phyloP scores from a whole-genome alignment of 345 rosid species.

The Isatis tinctoria region DNA sequence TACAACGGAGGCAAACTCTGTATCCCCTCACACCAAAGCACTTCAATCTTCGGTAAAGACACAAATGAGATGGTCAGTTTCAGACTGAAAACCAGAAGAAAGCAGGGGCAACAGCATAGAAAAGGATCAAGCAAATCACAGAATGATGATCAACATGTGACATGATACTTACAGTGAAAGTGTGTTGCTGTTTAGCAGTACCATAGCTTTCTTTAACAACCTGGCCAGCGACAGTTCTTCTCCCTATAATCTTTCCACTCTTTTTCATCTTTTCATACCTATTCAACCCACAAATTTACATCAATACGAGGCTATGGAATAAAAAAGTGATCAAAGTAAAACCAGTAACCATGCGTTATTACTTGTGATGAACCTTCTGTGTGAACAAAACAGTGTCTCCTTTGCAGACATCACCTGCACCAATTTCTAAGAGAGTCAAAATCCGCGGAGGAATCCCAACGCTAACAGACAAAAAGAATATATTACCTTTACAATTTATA shows the following conservation, averaged over 20 bases:
- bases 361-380: conserved; percentile 57
- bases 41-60: conserved; percentile 47
- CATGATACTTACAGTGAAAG: conserved; percentile 51
- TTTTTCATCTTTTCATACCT: conserved; percentile 46
- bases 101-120: not conserved
- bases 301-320: not conserved
- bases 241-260: conserved; percentile 44
- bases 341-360: not conserved
- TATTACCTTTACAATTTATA: conserved; percentile 50
- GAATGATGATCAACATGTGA: not conserved
- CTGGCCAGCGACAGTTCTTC: conserved; percentile 59
- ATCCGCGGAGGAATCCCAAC: not conserved
- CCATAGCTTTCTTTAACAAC: conserved; percentile 74
- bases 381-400: conserved; percentile 60
- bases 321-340: not conserved
- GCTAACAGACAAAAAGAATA: not conserved
- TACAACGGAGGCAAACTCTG: conserved; percentile 49
- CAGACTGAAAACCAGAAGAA: not conserved
- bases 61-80: conserved; percentile 18
- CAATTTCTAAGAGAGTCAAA: not conserved
- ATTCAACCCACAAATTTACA: conserved; percentile 17
- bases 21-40: conserved; percentile 57
- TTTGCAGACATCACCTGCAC: conserved; percentile 62
- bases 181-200: conserved; percentile 69
- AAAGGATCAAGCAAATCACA: not conserved